Base-by-base conservation (phyloP, 768 basidiomycete species). In the Mycena chlorophos region DNA sequence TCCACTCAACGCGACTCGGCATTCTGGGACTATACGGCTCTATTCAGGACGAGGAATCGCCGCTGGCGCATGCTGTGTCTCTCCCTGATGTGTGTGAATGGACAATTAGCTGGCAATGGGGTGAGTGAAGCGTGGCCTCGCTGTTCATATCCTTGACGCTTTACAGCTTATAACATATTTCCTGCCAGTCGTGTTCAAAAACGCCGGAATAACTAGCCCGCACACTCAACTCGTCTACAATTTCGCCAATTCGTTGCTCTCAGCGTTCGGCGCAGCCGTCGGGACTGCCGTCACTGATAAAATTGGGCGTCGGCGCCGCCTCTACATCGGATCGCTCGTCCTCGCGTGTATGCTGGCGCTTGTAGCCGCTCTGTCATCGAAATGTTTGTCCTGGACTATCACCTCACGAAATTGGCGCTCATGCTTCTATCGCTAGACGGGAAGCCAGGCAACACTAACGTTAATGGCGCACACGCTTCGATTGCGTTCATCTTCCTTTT, bases 401-500 rank as follows among this genome's bases (percentile, higher is more conserved):
- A n/a, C 16, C 38, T 43, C 19, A 26, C 51, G 19, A 27, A 34
- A 26, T 22, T 4, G 13, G 1, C 17, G n/a, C 8, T 34, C 31
- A 42, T 42, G 40, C n/a, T 42, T 22, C 20, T 42, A 8, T 23
- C 27, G 22, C 3, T n/a, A 67, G 66, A 55, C 51, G 66, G 66
- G n/a, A 14, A 27, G 40, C 39, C 22, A 2, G 65, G 60, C 5
- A 66, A 67, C 52, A 63, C 48, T 13, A 49, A 67, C 54, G 40
- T 57, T 43, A 46, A 50, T 5, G 66, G 66, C n/a, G 65, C 66
- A n/a, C 50, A 67, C 34, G 66, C 66, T 8, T 64, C 66, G 5
- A 67, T 67, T 28, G 58, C 65, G 37, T 59, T 67, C 42, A 67
- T 67, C 42, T 65, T 67, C 42, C 17, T 67, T 2, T 67, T 67